phyloP scores from a whole-genome alignment of 345 rosid genomes.

The Erodium maritimum region DNA sequence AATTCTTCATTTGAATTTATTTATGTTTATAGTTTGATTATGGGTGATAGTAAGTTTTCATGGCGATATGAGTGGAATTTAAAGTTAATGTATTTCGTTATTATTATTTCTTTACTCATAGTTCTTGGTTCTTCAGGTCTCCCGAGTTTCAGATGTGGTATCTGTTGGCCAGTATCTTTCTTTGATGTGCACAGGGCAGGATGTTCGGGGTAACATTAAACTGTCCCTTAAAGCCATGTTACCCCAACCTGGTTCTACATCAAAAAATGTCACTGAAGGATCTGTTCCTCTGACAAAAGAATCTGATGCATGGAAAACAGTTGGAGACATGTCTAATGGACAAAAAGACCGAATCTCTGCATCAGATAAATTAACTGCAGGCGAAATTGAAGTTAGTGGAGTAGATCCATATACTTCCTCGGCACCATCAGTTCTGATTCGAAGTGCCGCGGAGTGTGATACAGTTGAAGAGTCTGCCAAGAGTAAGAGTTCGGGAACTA shows the following conservation, averaged over 20 bases:
- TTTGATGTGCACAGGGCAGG: conserved; percentile 78
- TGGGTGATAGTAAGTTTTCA: neutral
- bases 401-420: conserved; percentile 21
- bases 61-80: neutral
- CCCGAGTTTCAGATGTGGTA: conserved; percentile 68
- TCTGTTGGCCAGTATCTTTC: conserved; percentile 67
- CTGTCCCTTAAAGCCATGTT: conserved; percentile 63
- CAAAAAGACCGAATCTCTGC: conserved; percentile 27
- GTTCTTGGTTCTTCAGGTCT: conserved; percentile 34
- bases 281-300: conserved; percentile 24
- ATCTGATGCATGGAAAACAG: conserved; percentile 34
- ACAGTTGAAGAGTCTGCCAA: conserved; percentile 21
- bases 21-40: neutral
- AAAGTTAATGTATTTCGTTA: neutral
- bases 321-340: conserved; percentile 21
- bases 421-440: conserved; percentile 50
- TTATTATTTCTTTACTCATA: neutral
- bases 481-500: neutral
- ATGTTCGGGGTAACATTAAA: conserved; percentile 92
- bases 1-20: neutral
- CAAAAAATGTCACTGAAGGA: conserved; percentile 19
- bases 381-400: conserved; percentile 9
- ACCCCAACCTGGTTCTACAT: conserved; percentile 19
- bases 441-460: conserved; percentile 81
- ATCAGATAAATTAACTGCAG: conserved; percentile 11